Percentiles rank a stretch among this genome's conserved stretches.
These are phyloP conservation scores for Neospora caninum DNA, from an alignment of 169 alveolate species.

Conservation along the genomic window DNA sequence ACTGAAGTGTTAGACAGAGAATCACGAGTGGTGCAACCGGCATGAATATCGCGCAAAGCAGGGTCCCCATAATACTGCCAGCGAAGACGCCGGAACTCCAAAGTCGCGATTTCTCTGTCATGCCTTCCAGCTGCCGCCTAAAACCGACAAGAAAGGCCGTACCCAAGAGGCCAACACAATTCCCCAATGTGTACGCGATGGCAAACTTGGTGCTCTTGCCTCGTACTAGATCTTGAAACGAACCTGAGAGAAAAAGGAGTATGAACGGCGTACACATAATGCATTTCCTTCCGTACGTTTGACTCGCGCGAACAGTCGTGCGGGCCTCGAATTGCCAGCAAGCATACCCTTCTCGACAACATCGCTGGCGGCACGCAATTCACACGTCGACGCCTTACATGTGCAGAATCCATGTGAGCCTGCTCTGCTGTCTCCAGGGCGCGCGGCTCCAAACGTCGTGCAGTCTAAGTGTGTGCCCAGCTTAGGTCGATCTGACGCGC, in stretches of 20 bases:
- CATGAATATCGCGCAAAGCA: slow-evolving; percentile 47
- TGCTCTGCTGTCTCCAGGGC: too few relatives aligned
- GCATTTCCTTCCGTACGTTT: background rate
- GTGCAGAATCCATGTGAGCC: too few relatives aligned
- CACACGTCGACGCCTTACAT: too few relatives aligned
- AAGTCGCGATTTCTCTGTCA: slow-evolving; percentile 63
- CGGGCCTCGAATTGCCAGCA: too few relatives aligned
- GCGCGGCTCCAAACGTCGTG: too few relatives aligned
- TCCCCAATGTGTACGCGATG: slow-evolving; percentile 66
- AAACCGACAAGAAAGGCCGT: slow-evolving; percentile 63
- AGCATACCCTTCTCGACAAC: too few relatives aligned
- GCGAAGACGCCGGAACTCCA: slow-evolving; percentile 50
- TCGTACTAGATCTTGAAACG: slow-evolving; percentile 59
- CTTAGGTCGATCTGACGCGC: too few relatives aligned
- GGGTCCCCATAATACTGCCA: slow-evolving; percentile 58
- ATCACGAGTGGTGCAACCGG: slow-evolving; percentile 55
- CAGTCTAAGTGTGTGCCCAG: too few relatives aligned
- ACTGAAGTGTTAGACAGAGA: slow-evolving; percentile 54
- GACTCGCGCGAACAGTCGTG: too few relatives aligned
- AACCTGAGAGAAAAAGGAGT: slow-evolving; percentile 14
- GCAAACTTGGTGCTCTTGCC: slow-evolving; percentile 63
- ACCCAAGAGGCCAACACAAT: slow-evolving; percentile 63
- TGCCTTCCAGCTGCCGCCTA: slow-evolving; percentile 55
- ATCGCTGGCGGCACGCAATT: too few relatives aligned
- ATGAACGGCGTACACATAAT: background rate